These are phyloP conservation scores for Fusarium sp. DNA, from an alignment of 2,329 filamentous ascomycete genomes.

Conservation along the genomic window DNA sequence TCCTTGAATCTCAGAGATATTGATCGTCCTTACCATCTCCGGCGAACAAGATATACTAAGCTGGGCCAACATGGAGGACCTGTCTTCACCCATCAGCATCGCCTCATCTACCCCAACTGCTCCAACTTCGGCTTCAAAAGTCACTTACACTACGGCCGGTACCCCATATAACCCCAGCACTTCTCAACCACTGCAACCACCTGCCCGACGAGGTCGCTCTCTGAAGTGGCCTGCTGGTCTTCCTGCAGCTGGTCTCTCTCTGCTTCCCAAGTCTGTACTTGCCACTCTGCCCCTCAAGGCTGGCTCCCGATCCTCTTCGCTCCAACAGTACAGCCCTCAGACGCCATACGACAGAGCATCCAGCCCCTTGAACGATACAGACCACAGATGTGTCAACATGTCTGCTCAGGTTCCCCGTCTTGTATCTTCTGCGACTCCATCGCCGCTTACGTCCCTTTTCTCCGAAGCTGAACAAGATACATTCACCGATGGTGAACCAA, in stretches of 20 bases:
- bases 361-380: slow-evolving; percentile 53
- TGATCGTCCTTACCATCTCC: slow-evolving; percentile 31
- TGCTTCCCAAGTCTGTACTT: slow-evolving; percentile 55
- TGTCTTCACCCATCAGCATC: slow-evolving; percentile 45
- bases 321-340: slow-evolving; percentile 63
- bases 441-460: slow-evolving; percentile 35
- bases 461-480: slow-evolving; percentile 33
- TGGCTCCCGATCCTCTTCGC: slow-evolving; percentile 27
- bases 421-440: slow-evolving; percentile 46
- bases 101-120: slow-evolving; percentile 41
- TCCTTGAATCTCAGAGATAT: slow-evolving; percentile 44
- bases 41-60: slow-evolving; percentile 35
- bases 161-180: slow-evolving; percentile 65
- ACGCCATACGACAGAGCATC: slow-evolving; percentile 66
- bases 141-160: slow-evolving; percentile 68
- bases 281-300: slow-evolving; percentile 52
- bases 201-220: slow-evolving; percentile 63
- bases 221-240: slow-evolving; percentile 55
- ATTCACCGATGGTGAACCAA: slow-evolving; percentile 40
- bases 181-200: slow-evolving; percentile 62
- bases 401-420: slow-evolving; percentile 45
- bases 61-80: slow-evolving; percentile 50
- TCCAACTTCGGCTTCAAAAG: slow-evolving; percentile 44
- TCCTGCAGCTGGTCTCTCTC: slow-evolving; percentile 49
- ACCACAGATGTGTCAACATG: slow-evolving; percentile 46